A percentile compares a stretch with the other conserved stretches of the same genome.
phyloP scores from a whole-genome alignment of 2,329 filamentous ascomycete genomes.

The Claviceps fusiformis region DNA sequence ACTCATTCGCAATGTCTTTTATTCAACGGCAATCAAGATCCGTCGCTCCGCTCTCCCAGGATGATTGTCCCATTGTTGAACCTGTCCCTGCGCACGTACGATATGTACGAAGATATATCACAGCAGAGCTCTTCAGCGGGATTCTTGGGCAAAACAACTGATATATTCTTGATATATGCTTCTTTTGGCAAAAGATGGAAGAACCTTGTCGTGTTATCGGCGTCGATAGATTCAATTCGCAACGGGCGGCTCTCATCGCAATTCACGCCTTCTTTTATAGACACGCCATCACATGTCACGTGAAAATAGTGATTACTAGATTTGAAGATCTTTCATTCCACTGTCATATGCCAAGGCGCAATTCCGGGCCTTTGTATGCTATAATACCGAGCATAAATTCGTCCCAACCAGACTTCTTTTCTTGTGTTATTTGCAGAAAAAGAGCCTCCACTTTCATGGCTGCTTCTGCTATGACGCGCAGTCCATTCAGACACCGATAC shows the following conservation, averaged over 20 bases:
- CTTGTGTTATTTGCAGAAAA: slow-evolving; percentile 15
- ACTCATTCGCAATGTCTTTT: background rate
- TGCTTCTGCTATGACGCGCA: slow-evolving; percentile 20
- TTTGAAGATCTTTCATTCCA: slow-evolving; percentile 21
- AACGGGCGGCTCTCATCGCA: too few relatives aligned
- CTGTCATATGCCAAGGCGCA: slow-evolving; percentile 24
- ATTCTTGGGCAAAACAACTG: background rate
- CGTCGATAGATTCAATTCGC: background rate
- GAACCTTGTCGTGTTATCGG: background rate
- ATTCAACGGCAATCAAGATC: background rate
- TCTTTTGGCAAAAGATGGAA: background rate
- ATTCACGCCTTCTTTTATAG: background rate
- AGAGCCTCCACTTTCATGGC: slow-evolving; percentile 21
- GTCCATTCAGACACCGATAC: slow-evolving; percentile 25
- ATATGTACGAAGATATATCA: background rate
- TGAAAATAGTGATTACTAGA: background rate
- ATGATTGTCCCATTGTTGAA: background rate
- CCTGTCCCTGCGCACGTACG: background rate
- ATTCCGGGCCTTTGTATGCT: slow-evolving; percentile 24
- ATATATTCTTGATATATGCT: background rate
- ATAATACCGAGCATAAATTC: slow-evolving; percentile 26
- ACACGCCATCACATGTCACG: background rate
- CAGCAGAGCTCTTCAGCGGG: background rate
- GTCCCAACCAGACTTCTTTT: slow-evolving; percentile 23
- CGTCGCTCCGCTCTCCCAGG: background rate